phyloP scores from a whole-genome alignment of 179 eudicot genomes.

The Nepenthes alata region DNA sequence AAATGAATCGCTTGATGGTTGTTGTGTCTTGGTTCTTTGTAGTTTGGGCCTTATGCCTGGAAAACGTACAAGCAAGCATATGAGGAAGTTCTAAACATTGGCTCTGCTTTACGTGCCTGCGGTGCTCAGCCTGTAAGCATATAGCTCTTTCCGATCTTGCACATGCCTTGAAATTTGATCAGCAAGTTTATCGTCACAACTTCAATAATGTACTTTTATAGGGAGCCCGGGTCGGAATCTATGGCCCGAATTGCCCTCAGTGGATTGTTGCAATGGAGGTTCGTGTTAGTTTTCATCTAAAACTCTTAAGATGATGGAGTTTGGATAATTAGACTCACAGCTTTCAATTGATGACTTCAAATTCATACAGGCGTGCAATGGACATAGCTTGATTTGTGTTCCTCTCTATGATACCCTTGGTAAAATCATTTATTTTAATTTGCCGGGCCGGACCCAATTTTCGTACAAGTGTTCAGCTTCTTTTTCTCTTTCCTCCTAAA shows the following conservation, averaged over 20 bases:
- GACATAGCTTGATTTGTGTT: slow-evolving; percentile 81
- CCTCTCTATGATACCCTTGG: slow-evolving; percentile 97
- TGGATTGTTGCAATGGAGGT: slow-evolving; percentile 99
- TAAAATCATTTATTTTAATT: slow-evolving; percentile 6
- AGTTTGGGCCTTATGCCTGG: slow-evolving; percentile 87
- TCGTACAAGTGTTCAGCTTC: no score
- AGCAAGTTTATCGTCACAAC: neutral
- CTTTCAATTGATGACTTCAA: neutral
- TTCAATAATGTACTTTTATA: slow-evolving; percentile 9
- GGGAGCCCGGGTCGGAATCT: slow-evolving; percentile 85
- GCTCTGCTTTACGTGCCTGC: slow-evolving; percentile 66
- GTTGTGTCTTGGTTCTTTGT: neutral
- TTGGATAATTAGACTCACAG: neutral
- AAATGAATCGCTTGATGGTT: neutral
- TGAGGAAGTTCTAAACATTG: slow-evolving; percentile 51
- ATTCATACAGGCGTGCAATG: slow-evolving; percentile 66
- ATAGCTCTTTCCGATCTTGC: neutral
- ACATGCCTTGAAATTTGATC: neutral
- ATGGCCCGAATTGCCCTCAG: slow-evolving; percentile 88
- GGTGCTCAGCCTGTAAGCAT: slow-evolving; percentile 75
- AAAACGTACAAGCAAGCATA: slow-evolving; percentile 77
- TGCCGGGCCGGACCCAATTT: neutral
- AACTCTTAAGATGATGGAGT: neutral
- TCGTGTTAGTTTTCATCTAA: neutral
- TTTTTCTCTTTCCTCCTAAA: no score